These are phyloP conservation scores for Euclidium syriacum DNA, from an alignment of 345 rosid species.

Conservation along the genomic window DNA sequence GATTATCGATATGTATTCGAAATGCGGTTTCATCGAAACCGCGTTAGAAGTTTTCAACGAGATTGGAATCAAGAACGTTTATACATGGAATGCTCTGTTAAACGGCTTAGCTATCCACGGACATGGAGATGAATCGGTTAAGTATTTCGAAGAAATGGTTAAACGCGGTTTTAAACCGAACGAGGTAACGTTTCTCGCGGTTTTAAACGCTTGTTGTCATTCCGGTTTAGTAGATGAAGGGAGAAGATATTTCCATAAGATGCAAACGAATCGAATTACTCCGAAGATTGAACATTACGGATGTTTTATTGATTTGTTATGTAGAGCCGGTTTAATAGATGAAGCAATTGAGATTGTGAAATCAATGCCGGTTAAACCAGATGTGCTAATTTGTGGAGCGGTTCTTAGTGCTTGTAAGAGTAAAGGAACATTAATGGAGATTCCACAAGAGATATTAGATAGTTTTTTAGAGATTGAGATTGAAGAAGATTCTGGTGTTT, in stretches of 20 bases:
- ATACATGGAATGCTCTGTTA: conserved; percentile 41
- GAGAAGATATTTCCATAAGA: conserved; percentile 30
- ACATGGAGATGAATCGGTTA: conserved; percentile 33
- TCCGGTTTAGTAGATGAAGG: conserved; percentile 45
- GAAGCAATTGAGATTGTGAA: conserved; percentile 37
- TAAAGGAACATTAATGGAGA: conserved; percentile 25
- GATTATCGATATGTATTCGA: conserved; percentile 43
- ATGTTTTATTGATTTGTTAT: conserved; percentile 34
- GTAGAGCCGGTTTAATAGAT: conserved; percentile 41
- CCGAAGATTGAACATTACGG: conserved; percentile 44
- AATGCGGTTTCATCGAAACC: conserved; percentile 42
- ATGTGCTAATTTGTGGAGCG: conserved; percentile 46
- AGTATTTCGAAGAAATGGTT: conserved; percentile 34
- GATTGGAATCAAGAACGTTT: conserved; percentile 34
- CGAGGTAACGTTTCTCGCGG: conserved; percentile 41
- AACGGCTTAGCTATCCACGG: conserved; percentile 43
- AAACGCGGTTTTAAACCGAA: conserved; percentile 36
- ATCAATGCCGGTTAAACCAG: conserved; percentile 36
- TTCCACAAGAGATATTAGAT: conserved; percentile 30
- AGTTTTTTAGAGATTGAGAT: conserved; percentile 28
- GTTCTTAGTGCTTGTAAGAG: conserved; percentile 44
- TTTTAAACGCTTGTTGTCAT: conserved; percentile 38
- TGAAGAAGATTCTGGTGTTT: conserved; percentile 40
- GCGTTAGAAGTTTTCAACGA: conserved; percentile 33
- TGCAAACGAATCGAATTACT: conserved; percentile 31